Evolutionary conservation across 2,329 filamentous ascomycete species (phyloP).

Genomic region (Neurospora sp.): DNA sequence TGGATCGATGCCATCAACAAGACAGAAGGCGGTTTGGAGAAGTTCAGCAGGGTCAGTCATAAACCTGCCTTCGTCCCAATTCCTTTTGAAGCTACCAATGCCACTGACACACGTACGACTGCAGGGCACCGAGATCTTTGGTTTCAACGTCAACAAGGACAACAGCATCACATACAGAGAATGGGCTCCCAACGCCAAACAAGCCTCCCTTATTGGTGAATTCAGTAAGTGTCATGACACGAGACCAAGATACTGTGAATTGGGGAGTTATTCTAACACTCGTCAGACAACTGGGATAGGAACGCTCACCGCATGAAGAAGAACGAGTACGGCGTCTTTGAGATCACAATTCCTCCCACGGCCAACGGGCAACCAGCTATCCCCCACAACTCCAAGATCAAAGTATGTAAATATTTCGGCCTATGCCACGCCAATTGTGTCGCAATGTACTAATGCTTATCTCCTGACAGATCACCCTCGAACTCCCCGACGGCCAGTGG

Average conservation of each 20-base stretch:
- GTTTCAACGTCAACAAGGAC: conserved; percentile 70
- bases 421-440: not conserved
- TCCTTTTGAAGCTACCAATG: not conserved
- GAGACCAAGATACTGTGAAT: not conserved
- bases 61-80: not conserved
- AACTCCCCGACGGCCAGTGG: conserved; percentile 66
- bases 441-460: conserved; percentile 1
- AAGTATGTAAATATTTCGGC: conserved; percentile 44
- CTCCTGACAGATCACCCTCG: conserved; percentile 62
- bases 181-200: conserved; percentile 85
- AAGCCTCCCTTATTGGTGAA: conserved; percentile 82
- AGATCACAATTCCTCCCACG: conserved; percentile 64
- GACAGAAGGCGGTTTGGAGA: conserved; percentile 78
- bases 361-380: conserved; percentile 65
- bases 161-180: conserved; percentile 87
- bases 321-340: conserved; percentile 76
- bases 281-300: conserved; percentile 72
- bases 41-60: conserved; percentile 64
- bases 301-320: conserved; percentile 80
- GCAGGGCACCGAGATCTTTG: conserved; percentile 77
- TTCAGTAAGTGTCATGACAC: conserved; percentile 56
- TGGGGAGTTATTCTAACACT: conserved; percentile 19
- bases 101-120: conserved; percentile 1
- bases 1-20: conserved; percentile 82
- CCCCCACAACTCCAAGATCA: conserved; percentile 88